phyloP scores from a whole-genome alignment of 2,329 filamentous ascomycete species.

The Clonostachys byssicola region DNA sequence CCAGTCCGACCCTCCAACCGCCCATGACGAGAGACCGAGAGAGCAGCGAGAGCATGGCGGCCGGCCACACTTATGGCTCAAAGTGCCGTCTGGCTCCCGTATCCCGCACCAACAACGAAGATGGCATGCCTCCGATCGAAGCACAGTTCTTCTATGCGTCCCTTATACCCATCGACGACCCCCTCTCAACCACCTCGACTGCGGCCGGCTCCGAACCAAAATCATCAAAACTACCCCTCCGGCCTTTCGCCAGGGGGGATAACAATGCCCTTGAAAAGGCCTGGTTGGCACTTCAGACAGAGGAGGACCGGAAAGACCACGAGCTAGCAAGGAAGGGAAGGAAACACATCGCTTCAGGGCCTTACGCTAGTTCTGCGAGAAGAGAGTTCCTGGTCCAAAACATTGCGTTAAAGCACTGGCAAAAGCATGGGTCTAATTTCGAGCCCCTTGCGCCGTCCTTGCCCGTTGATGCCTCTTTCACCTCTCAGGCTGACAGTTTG shows the following conservation, averaged over 20 bases:
- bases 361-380: slow-evolving; percentile 24
- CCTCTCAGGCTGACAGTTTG: slow-evolving; percentile 23
- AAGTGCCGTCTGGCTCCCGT: slow-evolving; percentile 53
- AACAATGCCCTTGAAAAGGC: slow-evolving; percentile 76
- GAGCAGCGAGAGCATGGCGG: too few relatives aligned
- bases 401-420: slow-evolving; percentile 40
- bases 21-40: too few relatives aligned
- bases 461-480: slow-evolving; percentile 16
- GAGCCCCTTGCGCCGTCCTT: slow-evolving; percentile 8
- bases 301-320: slow-evolving; percentile 44
- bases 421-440: slow-evolving; percentile 36
- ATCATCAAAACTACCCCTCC: slow-evolving; percentile 55
- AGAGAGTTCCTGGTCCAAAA: slow-evolving; percentile 31
- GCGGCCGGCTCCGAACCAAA: slow-evolving; percentile 44
- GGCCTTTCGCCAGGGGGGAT: slow-evolving; percentile 76
- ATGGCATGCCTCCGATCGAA: slow-evolving; percentile 53
- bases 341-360: slow-evolving; percentile 12
- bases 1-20: too few relatives aligned
- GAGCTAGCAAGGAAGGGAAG: slow-evolving; percentile 16
- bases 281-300: slow-evolving; percentile 60
- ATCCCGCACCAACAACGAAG: slow-evolving; percentile 27
- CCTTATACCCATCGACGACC: slow-evolving; percentile 79
- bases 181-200: slow-evolving; percentile 63
- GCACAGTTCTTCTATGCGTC: slow-evolving; percentile 86
- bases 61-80: slow-evolving; percentile 53